Base-by-base conservation (phyloP, 306 rosid genomes). In the Neltuma alba region DNA sequence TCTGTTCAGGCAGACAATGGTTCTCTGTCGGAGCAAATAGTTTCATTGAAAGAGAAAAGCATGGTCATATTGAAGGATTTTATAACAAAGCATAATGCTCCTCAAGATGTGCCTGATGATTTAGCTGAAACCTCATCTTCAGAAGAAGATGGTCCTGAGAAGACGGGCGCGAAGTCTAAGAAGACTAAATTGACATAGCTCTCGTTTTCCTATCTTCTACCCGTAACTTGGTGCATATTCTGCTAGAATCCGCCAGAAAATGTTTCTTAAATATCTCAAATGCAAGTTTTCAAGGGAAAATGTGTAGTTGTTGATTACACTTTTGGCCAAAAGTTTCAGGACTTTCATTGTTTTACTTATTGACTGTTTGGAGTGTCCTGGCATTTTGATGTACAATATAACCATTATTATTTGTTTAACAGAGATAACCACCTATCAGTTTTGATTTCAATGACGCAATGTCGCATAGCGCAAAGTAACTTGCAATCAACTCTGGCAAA, bases 51-150 rank as follows among this genome's bases (percentile, higher is more conserved):
- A 82, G 97, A 86, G 78, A 83, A 89, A 71, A 88, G 93, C 87
- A 89, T 92, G 98, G 34, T 63, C 25, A 76, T 92, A 57, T 78
- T 92, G 90, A 57, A 92, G 91, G 95, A 91, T 36, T 94, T 86
- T 90, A 92, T 92, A 72, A 94, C 97, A 76, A 91, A 60, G 86
- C 88, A 94, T 78, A 92, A 91, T 86, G 91, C 82, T 85, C 93
- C 97, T 60, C 89, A 87, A 12, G 97, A 94, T 33, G 90, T 94
- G 25, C 95, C 98, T 0, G 93, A 94, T 55, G 97, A 92, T 76
- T 76, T 83, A n/a, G 82, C 80, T 66, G 98, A 88, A 81, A 77
- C 79, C 54, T 87, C n/a, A n/a, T n/a, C 89, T 63, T 92, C 94
- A 2, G 94, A 85, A 30, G 98, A 92, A 2, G 96, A 88, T 70